Evolutionary conservation across 768 basidiomycete genomes (phyloP), one percentile per base, ranked within the genome.

Genomic region (Agaricus blazei): DNA sequence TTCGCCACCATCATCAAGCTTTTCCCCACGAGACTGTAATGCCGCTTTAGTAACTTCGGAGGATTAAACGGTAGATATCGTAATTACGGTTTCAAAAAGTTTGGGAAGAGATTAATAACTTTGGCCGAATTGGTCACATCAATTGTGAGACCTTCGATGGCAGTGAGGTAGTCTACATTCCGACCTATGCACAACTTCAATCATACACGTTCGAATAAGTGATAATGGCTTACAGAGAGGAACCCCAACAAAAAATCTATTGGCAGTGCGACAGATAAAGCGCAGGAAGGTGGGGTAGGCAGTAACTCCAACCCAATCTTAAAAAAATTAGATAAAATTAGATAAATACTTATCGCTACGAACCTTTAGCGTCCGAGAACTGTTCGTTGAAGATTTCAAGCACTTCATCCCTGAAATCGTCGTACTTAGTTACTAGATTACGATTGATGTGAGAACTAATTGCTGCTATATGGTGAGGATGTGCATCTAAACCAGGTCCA

Each of bases 191-290:
- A 45, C n/a, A 48, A 3, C 42, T 29, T 12, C 9, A 19, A 34
- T 1, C 14, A 14, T 23, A 9, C 2, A 47, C 9, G 46, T 27
- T 38, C 19, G 12, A 23, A 42, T 41, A n/a, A 29, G 26, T 41
- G n/a, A 58, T 3, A 46, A 9, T 27, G 41, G 47, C 72, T 48
- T 52, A 79, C 79, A 80, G 9, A 78, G 59, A 1, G 76, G 74
- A 6, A 72, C 58, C 0, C 77, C 79, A 51, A 82, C 72, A 54
- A 80, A 77, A 8, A 74, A 57, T 3, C 77, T 67, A 60, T 77
- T 77, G 58, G 66, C 73, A 3, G 70, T 66, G 12, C 75, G 63
- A 28, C 64, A 66, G 11, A 76, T 66, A 14, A 77, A 68, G 29
- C 68, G 55, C 62, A 65, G 68, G 19, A 69, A 59, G 1, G 65